Base-by-base conservation (phyloP, 495 filamentous ascomycete genomes). In the Podospora australis region DNA sequence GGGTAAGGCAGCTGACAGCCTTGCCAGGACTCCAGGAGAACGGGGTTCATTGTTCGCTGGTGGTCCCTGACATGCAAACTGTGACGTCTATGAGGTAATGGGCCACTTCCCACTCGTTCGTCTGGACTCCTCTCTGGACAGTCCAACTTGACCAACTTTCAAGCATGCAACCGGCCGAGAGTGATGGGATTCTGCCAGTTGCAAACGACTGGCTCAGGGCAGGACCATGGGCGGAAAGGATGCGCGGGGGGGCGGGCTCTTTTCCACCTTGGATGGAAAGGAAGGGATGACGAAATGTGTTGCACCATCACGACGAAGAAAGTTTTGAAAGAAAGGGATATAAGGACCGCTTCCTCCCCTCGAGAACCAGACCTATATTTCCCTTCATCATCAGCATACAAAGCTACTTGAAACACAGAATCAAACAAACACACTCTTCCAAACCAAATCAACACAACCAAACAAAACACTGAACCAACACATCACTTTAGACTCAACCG, bases 41-140 rank as follows among this genome's bases (percentile, higher is more conserved):
- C 39, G 10, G 20, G 32, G 5, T 36, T 36, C 32, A 36, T 36
- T 36, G 39, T 41, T 21, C n/a, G 13, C 13, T 41, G 13, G 5
- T 8, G n/a, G n/a, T 19, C 23, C 39, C 26, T 9, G 8, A 3
- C 25, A 35, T 43, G 22, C 26, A 41, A 30, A 35, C 26, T 4
- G 32, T 53, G 50, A 53, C 50, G 50, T 48, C 21, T 44, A 44
- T 48, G 44, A 53, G 38, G 44, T 53, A 53, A 48, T 42, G 43
- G 26, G 13, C 39, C 25, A 24, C 41, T 6, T 45, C 6, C 3
- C 11, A 28, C 9, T 1, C 14, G 14, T 13, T 17, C 30, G 13
- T 13, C 16, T 34, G 30, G 30, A 34, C 30, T 34, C 5, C 11
- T n/a, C n/a, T n/a, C 11, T 3, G 30, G 30, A 10, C 9, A 6